Conservation (phyloP, 2,329 filamentous ascomycete species). For the Xylaria sp. region DNA sequence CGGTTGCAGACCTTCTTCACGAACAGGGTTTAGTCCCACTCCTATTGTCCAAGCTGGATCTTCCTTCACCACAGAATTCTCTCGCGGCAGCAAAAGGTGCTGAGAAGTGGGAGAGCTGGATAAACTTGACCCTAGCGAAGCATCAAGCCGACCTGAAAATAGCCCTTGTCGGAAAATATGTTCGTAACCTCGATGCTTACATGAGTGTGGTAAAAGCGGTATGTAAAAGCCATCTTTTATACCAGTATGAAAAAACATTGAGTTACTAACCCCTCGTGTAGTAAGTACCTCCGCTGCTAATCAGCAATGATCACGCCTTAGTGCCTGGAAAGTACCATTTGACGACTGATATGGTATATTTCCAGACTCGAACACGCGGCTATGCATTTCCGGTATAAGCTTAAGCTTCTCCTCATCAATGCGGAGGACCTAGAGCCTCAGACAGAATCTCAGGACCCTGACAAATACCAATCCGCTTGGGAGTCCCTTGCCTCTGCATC, state of each 20-base stretch:
- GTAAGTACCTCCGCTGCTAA: too few relatives aligned
- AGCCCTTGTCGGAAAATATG: slow-evolving; percentile 94
- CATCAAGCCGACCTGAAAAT: slow-evolving; percentile 76
- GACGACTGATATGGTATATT: too few relatives aligned
- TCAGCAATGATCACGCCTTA: too few relatives aligned
- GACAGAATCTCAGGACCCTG: slow-evolving; percentile 65
- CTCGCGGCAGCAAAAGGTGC: slow-evolving; percentile 67
- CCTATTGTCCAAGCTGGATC: slow-evolving; percentile 59
- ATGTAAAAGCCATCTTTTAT: too few relatives aligned
- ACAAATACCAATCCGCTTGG: slow-evolving; percentile 86
- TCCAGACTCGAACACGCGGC: slow-evolving; percentile 77
- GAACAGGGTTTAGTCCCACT: slow-evolving; percentile 75
- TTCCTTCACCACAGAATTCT: slow-evolving; percentile 62
- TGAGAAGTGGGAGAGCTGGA: slow-evolving; percentile 81
- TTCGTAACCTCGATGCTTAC: slow-evolving; percentile 83
- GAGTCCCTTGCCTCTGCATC: slow-evolving; percentile 73
- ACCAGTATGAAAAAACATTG: too few relatives aligned
- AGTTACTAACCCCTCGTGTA: too few relatives aligned
- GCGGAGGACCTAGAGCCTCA: slow-evolving; percentile 79
- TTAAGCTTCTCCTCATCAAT: slow-evolving; percentile 85
- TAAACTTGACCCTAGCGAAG: slow-evolving; percentile 70
- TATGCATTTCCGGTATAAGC: slow-evolving; percentile 81
- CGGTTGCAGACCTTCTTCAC: slow-evolving; percentile 71
- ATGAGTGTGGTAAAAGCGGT: slow-evolving; percentile 77
- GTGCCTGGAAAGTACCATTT: too few relatives aligned